A percentile compares a stretch with the other conserved stretches of the same genome.
These are phyloP conservation scores for Xylaria sp. DNA, from an alignment of 2,329 filamentous ascomycete genomes.

Conservation along the genomic window DNA sequence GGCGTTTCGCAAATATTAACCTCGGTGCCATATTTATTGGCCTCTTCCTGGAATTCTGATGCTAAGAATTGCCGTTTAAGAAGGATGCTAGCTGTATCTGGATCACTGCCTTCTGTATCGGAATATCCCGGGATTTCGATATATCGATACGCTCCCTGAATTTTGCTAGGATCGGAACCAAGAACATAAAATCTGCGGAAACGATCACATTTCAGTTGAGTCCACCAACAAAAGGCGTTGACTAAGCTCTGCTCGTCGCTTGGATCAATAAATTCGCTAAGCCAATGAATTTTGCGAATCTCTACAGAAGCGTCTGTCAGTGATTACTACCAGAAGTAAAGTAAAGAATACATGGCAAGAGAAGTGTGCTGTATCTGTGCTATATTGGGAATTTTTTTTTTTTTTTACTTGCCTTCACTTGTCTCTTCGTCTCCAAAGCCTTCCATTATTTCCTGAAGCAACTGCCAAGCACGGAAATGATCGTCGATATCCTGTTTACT, in stretches of 20 bases:
- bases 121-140: slow-evolving; percentile 53
- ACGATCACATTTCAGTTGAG: slow-evolving; percentile 58
- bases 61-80: slow-evolving; percentile 27
- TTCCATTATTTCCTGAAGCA: slow-evolving; percentile 45
- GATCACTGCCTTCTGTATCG: slow-evolving; percentile 50
- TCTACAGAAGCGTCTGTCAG: slow-evolving; percentile 29
- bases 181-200: slow-evolving; percentile 67
- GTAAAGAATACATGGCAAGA: not conserved
- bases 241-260: slow-evolving; percentile 71
- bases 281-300: slow-evolving; percentile 55
- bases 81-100: slow-evolving; percentile 48
- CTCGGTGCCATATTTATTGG: slow-evolving; percentile 17
- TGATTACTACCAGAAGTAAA: not conserved
- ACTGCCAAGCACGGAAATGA: slow-evolving; percentile 39
- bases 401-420: slow-evolving; percentile 43
- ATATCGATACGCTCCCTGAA: slow-evolving; percentile 44
- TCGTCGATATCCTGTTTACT: slow-evolving; percentile 38
- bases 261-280: slow-evolving; percentile 60
- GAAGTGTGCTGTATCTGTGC: not conserved
- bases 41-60: slow-evolving; percentile 24
- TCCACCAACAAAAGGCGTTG: slow-evolving; percentile 72
- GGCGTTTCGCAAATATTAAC: slow-evolving; percentile 28
- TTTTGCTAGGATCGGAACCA: slow-evolving; percentile 55
- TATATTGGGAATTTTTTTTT: not conserved
- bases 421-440: slow-evolving; percentile 49